Evolutionary conservation across 208 protist genomes (phyloP).

Genomic region (Novymonas esmeraldas): DNA sequence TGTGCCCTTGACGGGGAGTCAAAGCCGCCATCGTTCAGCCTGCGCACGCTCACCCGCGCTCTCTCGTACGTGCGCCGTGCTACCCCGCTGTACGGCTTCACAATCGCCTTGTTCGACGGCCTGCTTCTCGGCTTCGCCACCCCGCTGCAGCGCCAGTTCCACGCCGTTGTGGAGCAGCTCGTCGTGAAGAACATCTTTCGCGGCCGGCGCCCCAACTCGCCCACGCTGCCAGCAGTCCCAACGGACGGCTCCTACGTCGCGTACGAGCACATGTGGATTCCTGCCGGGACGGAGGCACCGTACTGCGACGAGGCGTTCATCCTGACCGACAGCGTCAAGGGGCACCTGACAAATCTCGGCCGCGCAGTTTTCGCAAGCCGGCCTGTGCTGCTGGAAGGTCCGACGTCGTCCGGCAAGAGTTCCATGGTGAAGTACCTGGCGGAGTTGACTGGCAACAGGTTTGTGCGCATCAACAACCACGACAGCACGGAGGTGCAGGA

Average conservation of each 20-base stretch:
- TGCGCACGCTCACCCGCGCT: slow-evolving; percentile 97
- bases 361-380: slow-evolving; percentile 95
- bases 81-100: slow-evolving; percentile 94
- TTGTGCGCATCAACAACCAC: slow-evolving; percentile 99
- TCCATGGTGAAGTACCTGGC: slow-evolving; percentile 99
- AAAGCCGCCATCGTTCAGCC: slow-evolving; percentile 96
- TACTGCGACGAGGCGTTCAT: slow-evolving; percentile 93
- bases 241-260: slow-evolving; percentile 66
- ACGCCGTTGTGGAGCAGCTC: slow-evolving; percentile 84
- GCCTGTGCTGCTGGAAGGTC: slow-evolving; percentile 98
- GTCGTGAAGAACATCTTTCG: slow-evolving; percentile 91
- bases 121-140: slow-evolving; percentile 97
- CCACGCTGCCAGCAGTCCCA: slow-evolving; percentile 44
- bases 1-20: slow-evolving; percentile 93
- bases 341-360: slow-evolving; percentile 95
- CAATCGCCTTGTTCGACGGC: slow-evolving; percentile 96
- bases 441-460: slow-evolving; percentile 96
- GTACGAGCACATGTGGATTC: slow-evolving; percentile 97
- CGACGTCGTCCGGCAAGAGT: slow-evolving; percentile 99
- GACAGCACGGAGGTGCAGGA: slow-evolving; percentile 99
- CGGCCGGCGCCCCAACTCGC: slow-evolving; percentile 66
- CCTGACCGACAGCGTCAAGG: slow-evolving; percentile 94
- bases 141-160: slow-evolving; percentile 91
- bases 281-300: slow-evolving; percentile 53
- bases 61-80: slow-evolving; percentile 94